A percentile compares a stretch with the other conserved stretches of the same genome.
These are phyloP conservation scores for Fusarium neocosmosporiellum DNA, from an alignment of 2,329 filamentous ascomycete species.

Conservation along the genomic window DNA sequence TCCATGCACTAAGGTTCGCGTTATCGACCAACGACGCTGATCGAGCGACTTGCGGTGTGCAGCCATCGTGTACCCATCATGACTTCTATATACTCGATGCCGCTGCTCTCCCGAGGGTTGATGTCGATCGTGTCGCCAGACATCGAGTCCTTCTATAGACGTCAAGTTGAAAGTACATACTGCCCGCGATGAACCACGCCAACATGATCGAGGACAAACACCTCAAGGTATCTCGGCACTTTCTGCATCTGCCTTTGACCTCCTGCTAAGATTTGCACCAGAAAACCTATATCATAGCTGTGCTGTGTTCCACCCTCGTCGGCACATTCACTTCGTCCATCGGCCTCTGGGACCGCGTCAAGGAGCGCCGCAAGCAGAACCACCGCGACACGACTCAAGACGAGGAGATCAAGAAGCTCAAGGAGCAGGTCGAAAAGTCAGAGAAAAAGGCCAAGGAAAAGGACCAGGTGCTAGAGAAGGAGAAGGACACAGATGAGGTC, in stretches of 20 bases:
- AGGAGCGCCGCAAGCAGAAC: constrained; percentile 37
- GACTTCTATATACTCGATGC: neutral
- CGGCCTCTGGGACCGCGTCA: constrained; percentile 42
- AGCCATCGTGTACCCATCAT: neutral
- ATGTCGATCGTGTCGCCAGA: neutral
- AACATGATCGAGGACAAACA: neutral
- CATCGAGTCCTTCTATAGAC: neutral
- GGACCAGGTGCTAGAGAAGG: neutral
- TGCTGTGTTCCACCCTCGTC: constrained; percentile 40
- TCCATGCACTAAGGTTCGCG: neutral
- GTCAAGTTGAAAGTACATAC: neutral
- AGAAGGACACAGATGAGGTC: constrained; percentile 26
- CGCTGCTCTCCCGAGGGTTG: neutral
- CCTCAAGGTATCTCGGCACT: neutral
- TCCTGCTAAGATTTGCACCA: constrained; percentile 3
- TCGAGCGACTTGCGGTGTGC: neutral
- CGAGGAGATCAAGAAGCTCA: constrained; percentile 41
- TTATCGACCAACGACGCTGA: neutral
- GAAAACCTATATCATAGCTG: constrained; percentile 44
- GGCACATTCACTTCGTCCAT: constrained; percentile 43
- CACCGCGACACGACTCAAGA: constrained; percentile 40
- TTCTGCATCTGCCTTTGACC: neutral
- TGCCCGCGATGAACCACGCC: neutral
- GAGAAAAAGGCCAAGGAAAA: neutral
- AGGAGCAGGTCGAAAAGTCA: constrained; percentile 28